Conservation (phyloP, 495 filamentous ascomycete species). For the Penicillium chermesinum region DNA sequence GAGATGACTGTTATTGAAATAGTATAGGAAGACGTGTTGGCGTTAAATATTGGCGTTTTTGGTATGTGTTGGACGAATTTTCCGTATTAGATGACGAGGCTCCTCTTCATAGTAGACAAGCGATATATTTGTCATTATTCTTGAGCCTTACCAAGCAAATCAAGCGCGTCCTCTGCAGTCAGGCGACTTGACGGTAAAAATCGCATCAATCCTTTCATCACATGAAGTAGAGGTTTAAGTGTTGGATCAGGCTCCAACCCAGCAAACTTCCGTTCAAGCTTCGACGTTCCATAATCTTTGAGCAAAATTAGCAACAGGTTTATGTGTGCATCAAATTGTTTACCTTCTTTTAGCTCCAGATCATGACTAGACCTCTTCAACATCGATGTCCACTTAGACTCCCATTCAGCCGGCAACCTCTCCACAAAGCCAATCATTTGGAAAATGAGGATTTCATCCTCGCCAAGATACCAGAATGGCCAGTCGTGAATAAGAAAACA, state of each 20-base stretch:
- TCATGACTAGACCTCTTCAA: constrained; percentile 2
- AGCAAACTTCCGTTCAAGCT: constrained; percentile 11
- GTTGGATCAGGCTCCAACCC: constrained; percentile 1
- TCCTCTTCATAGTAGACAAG: too few species aligned
- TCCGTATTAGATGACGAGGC: too few species aligned
- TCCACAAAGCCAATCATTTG: constrained; percentile 18
- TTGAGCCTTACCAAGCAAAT: constrained; percentile 6
- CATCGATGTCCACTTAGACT: constrained; percentile 17
- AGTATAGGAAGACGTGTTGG: too few species aligned
- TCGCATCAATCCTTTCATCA: constrained; percentile 11
- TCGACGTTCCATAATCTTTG: constrained; percentile 1
- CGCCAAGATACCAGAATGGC: constrained; percentile 21
- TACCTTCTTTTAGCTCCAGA: constrained; percentile 15
- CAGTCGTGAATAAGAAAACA: constrained; percentile 16
- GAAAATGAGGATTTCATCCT: constrained; percentile 10
- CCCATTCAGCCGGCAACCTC: constrained; percentile 14
- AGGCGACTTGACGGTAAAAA: constrained; percentile 12
- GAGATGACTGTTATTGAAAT: too few species aligned
- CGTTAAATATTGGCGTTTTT: too few species aligned
- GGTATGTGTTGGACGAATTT: too few species aligned
- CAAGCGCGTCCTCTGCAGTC: constrained; percentile 12
- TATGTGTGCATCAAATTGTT: constrained; percentile 1
- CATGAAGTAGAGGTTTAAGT: constrained; percentile 6
- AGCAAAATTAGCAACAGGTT: constrained; percentile 7
- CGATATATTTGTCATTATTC: too few species aligned